Evolutionary conservation across 2,329 filamentous ascomycete species (phyloP), one percentile per base, ranked within the genome.

Genomic region (Pseudogymnoascus sp.): DNA sequence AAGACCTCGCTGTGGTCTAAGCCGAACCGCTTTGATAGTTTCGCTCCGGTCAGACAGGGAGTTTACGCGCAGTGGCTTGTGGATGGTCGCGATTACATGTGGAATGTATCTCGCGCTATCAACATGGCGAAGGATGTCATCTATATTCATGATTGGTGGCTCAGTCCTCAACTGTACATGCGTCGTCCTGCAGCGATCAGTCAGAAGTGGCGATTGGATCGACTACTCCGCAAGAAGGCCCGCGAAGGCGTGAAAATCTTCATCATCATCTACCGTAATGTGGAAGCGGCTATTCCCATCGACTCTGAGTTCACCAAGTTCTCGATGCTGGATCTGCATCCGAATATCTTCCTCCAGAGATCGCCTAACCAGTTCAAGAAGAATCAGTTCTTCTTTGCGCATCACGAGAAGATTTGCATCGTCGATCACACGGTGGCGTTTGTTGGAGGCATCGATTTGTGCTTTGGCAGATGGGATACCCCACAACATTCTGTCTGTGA

Each of bases 111-210:
- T 9, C 85, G 93, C 65, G 94, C 94, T 11, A 95, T 99, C 69
- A 94, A 91, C 71, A 96, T 97, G 85, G 94, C 94, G 7, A 90
- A 90, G 69, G 94, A 97, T 76, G 93, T 97, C 64, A 93, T 99
- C 67, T 97, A 97, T 74, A 97, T 99, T 64, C 94, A 99, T 72
- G 94, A 97, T 74, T 99, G 94, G 94, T 99, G 94, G 94, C 77
- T 99, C 39, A 97, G 90, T 67, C 94, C 94, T 1, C 93, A 99
- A 74, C 77, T 99, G 47, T 99, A 99, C 76, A 87, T 97, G 86
- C 85, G 94, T 63, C 84, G 94, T 62, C 94, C 94, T 60, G 89
- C 94, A 22, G 91, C 90, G 50, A 97, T 97, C 74, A 97, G 92
- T 71, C 93, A 97, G 73, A 97, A 97, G 74, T 99, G 94, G 94